Conservation (phyloP, 441 rosid species). For the Theobroma grandiflorum region DNA sequence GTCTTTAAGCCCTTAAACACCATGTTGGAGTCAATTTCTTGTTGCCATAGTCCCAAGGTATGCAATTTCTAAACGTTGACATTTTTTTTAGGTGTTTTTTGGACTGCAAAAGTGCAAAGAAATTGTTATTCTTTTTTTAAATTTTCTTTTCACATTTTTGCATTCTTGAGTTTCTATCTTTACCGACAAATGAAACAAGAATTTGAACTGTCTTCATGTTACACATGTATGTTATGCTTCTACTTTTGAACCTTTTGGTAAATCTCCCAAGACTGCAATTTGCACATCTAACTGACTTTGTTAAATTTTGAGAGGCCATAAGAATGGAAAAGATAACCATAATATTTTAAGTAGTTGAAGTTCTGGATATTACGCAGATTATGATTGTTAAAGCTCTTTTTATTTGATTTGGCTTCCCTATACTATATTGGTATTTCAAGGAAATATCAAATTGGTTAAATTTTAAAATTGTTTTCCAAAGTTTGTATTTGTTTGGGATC, state of each 20-base stretch:
- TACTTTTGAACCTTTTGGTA: background rate
- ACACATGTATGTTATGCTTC: background rate
- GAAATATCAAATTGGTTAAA: background rate
- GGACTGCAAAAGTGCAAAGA: background rate
- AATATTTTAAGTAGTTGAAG: background rate
- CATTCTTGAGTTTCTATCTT: background rate
- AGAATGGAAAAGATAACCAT: background rate
- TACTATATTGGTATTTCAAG: background rate
- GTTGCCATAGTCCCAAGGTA: slow-evolving; percentile 63
- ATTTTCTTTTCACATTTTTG: slow-evolving; percentile 1
- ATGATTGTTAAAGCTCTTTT: background rate
- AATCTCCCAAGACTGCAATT: background rate
- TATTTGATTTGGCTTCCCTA: background rate
- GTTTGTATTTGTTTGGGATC: background rate
- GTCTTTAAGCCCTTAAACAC: slow-evolving; percentile 16
- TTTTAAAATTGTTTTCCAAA: background rate
- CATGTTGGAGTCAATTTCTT: slow-evolving; percentile 65
- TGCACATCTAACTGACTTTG: background rate
- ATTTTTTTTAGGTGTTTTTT: slow-evolving; percentile 18
- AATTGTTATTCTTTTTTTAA: background rate
- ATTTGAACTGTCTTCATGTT: background rate
- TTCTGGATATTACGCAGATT: background rate
- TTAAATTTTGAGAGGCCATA: background rate
- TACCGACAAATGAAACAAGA: background rate
- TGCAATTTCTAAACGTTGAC: slow-evolving; percentile 14